Conservation (phyloP, 2,329 filamentous ascomycete species). For the Epichloe brachyelytri region DNA sequence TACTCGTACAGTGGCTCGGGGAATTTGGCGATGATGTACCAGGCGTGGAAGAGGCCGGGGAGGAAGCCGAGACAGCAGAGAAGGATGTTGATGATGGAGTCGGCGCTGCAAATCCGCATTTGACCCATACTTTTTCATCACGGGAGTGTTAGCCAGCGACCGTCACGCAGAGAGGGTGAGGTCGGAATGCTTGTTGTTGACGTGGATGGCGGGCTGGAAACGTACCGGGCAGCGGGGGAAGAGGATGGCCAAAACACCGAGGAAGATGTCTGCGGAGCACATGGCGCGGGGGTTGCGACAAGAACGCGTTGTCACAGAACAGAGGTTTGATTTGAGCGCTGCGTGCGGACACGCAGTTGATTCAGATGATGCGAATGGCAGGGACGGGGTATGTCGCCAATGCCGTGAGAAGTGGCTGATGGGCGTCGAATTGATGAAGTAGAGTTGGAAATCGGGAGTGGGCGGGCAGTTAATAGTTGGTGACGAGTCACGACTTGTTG, state of each 20-base stretch:
- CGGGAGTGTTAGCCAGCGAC: not conserved
- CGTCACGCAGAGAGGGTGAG: no score
- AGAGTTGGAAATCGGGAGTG: no score
- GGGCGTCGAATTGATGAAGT: no score
- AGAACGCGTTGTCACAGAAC: not conserved
- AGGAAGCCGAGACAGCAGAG: constrained; percentile 70
- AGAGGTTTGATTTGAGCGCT: no score
- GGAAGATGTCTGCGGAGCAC: constrained; percentile 49
- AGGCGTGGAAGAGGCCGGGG: constrained; percentile 83
- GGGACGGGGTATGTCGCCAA: no score
- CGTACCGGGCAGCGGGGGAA: constrained; percentile 37
- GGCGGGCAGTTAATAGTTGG: no score
- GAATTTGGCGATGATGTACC: constrained; percentile 93
- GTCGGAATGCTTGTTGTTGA: not conserved
- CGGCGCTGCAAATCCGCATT: constrained; percentile 80
- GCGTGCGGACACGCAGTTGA: no score
- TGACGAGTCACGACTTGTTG: no score
- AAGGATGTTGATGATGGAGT: constrained; percentile 89
- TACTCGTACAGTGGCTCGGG: constrained; percentile 66
- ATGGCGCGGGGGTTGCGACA: constrained; percentile 21
- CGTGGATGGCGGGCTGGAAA: not conserved
- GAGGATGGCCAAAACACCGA: constrained; percentile 25
- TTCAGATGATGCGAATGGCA: no score
- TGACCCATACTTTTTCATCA: constrained; percentile 69
- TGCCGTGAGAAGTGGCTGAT: no score